A percentile compares a stretch with the other conserved stretches of the same genome.
Conservation (phyloP, 352 stramenopile species). For the Globisporangium paroecandrum region DNA sequence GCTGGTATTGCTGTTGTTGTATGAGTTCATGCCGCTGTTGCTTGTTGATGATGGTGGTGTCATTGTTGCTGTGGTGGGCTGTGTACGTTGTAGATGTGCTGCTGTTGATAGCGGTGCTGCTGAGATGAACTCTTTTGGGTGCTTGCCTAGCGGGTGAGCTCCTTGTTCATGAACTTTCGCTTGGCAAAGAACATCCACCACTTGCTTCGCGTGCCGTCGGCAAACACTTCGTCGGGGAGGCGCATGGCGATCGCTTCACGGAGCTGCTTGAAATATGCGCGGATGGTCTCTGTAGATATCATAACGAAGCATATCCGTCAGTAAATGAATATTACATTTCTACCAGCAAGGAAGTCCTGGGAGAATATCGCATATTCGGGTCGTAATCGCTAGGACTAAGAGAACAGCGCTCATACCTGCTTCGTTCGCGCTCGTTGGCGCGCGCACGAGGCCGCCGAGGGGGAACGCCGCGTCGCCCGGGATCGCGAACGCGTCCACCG, state of each 20-base stretch:
- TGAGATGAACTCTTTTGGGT: not conserved
- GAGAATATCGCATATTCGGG: not conserved
- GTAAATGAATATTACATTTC: not conserved
- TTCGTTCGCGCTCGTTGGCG: constrained; percentile 68
- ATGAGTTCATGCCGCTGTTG: not conserved
- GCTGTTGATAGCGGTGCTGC: not conserved
- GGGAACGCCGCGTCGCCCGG: constrained; percentile 84
- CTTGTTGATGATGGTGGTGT: constrained; percentile 6
- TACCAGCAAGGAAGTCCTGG: not conserved
- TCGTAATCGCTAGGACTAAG: not conserved
- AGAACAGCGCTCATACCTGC: constrained; percentile 35
- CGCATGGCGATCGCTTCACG: constrained; percentile 79
- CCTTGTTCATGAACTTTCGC: constrained; percentile 95
- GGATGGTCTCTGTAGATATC: constrained; percentile 62
- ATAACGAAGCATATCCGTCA: not conserved
- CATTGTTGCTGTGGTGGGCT: not conserved
- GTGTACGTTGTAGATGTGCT: not conserved
- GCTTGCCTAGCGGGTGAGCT: constrained; percentile 56
- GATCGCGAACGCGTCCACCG: constrained; percentile 82
- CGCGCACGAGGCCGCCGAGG: constrained; percentile 77
- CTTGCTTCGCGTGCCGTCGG: constrained; percentile 88
- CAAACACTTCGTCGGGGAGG: constrained; percentile 82
- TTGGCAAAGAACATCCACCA: constrained; percentile 94
- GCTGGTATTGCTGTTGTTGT: too few species aligned
- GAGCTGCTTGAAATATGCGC: constrained; percentile 90